phyloP scores from a whole-genome alignment of 805 yeast species.

The Spathaspora sp. region DNA sequence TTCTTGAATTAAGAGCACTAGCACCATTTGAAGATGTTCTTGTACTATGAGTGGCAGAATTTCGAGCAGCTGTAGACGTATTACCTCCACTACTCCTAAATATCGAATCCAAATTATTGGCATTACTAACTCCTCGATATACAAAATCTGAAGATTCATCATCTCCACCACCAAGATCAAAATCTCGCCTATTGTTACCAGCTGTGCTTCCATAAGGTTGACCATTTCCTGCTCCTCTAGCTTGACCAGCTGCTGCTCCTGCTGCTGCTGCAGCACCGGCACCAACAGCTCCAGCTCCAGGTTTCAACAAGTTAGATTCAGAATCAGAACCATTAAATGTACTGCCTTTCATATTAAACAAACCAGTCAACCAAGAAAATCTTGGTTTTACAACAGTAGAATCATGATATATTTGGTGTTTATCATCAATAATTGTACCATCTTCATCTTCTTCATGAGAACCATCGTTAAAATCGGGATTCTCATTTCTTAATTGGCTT shows the following conservation, averaged over 20 bases:
- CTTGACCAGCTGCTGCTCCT: constrained; percentile 8
- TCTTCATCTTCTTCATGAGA: constrained; percentile 13
- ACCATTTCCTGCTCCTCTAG: constrained; percentile 12
- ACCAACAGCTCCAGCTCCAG: constrained; percentile 4
- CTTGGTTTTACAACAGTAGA: neutral
- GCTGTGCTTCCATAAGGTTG: constrained; percentile 10
- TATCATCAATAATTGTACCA: constrained; percentile 7
- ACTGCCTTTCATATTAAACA: constrained; percentile 2
- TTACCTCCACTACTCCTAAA: constrained; percentile 20
- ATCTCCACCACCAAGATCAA: constrained; percentile 6
- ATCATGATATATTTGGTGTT: constrained; percentile 7
- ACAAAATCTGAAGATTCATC: constrained; percentile 27
- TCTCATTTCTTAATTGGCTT: constrained; percentile 31
- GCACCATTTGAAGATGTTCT: constrained; percentile 7
- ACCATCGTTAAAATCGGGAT: constrained; percentile 41
- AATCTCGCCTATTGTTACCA: constrained; percentile 5
- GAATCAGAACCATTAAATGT: neutral
- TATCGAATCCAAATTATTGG: constrained; percentile 39
- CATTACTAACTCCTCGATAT: constrained; percentile 42
- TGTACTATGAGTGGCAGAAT: constrained; percentile 8
- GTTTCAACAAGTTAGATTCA: neutral
- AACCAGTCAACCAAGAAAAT: constrained; percentile 5
- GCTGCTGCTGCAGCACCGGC: constrained; percentile 5
- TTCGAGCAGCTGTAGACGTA: constrained; percentile 13
- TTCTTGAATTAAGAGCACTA: constrained; percentile 19